Evolutionary conservation across 768 basidiomycete genomes (phyloP), one percentile per base, ranked within the genome.

Genomic region (Tricholomella constricta): DNA sequence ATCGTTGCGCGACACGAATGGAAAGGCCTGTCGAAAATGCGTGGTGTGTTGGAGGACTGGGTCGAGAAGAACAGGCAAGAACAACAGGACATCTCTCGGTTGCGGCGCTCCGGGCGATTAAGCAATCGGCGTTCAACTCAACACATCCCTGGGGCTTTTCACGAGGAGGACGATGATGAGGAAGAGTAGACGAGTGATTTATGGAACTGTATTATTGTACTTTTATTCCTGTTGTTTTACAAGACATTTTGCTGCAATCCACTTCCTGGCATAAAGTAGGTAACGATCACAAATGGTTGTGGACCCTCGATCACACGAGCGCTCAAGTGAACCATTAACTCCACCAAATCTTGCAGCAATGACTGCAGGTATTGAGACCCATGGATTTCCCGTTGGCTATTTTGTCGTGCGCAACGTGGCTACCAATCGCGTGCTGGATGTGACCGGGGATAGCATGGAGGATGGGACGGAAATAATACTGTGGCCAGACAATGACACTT

Each of bases 1-100:
- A 79, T 85, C 37, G 82, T 99, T 20, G 96, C 95, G 5, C 79
- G 89, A 59, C 97, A 99, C 61, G 92, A 98, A 71, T 99, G 94
- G 92, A 97, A 95, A 70, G 94, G 95, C 6, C 72, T 95, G 49
- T 80, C 81, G 1, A 95, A 93, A 70, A 81, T 84, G 73, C 68
- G 69, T 0, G 76, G 82, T 34, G 72, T 71, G 5, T 64, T 97
- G 42, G 87, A 93, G 62, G 91, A 94, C 63, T 88, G 84, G 78
- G 77, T 81, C 4, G 88, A 88, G 69, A 88, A 82, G 36, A 48
- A 62, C 42, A 56, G 58, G 52, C 43, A 62, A 57, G 65, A 71
- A 26, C 58, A 57, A 17, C 42, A 45, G 27, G 65, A 65, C 11
- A 35, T 26, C n/a, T 45, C 44, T n/a, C 55, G 47, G n/a, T 50